Evolutionary conservation across 2,329 filamentous ascomycete species (phyloP).

Genomic region (Cladorrhinum sp.): DNA sequence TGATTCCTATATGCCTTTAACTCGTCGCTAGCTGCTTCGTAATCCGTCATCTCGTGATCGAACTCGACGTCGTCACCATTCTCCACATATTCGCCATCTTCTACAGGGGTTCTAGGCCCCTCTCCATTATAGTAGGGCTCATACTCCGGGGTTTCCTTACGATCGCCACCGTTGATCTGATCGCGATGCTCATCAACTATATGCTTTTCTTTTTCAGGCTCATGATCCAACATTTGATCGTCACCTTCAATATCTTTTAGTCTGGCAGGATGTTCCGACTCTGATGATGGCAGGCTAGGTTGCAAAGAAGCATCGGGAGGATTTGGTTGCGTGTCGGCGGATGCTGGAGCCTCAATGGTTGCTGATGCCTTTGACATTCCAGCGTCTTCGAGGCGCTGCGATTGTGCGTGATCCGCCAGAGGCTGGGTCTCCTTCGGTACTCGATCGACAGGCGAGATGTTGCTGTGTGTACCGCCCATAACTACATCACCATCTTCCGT

Average conservation of each 20-base stretch:
- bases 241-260: neutral
- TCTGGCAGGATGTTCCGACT: neutral
- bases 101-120: neutral
- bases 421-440: conserved; percentile 12
- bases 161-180: neutral
- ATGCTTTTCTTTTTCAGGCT: neutral
- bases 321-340: neutral
- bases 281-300: neutral
- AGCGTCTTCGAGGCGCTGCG: neutral
- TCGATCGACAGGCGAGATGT: conserved; percentile 11
- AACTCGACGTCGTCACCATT: too few species aligned
- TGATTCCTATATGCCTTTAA: neutral
- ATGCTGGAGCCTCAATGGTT: neutral
- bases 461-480: conserved; percentile 21
- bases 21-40: conserved; percentile 6
- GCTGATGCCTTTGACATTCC: neutral
- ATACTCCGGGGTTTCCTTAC: too few species aligned
- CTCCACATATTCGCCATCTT: neutral
- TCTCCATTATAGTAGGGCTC: conserved; percentile 13
- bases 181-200: neutral
- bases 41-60: too few species aligned
- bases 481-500: conserved; percentile 22
- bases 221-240: neutral
- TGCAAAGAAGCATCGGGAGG: neutral
- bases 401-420: neutral